Evolutionary conservation across 148 eudicot species (phyloP), one percentile per base, ranked within the genome.

Genomic region (Cornus controversa): DNA sequence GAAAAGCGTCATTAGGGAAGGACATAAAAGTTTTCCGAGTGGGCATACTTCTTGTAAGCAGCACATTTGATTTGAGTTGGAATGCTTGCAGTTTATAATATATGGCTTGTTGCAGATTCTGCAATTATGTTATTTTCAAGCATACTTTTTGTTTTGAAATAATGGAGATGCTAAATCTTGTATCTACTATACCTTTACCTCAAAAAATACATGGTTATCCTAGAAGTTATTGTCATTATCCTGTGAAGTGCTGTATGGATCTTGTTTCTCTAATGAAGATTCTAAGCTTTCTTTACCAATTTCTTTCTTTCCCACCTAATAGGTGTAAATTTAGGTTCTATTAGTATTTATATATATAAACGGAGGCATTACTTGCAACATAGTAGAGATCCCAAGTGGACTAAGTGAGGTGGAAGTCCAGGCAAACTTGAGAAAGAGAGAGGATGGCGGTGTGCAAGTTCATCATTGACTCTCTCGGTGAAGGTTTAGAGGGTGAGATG

Each of bases 21-120:
- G 98, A 22, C 90, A 90, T 79, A 96, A 96, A 86, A 96, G 99
- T 83, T 96, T 96, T 76, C 99, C 99, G 5, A 96, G 99, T 73
- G 98, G 99, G 45, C 99, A 96, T 80, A 84, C 94, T 62, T 93
- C 99, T 80, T 90, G 98, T 96, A 89, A 93, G 94, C 67, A 50
- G 37, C 45, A 62, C 31, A 24, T 54, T 58, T 73, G 10, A 67
- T 66, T 62, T 64, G 66, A 18, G 20, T 0, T 71, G 28, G 66
- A 57, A 40, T 40, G 8, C 45, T 40, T 40, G 45, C 45, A 3
- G 11, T 79, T 13, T 42, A 22, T 66, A 28, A 42, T 29, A 27
- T 75, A 47, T 53, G 14, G 16, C 58, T 62, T 73, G n/a, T 45
- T 22, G 13, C 57, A 40, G 23, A 63, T 45, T 26, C 65, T 73